A percentile compares a stretch with the other conserved stretches of the same genome.
These are phyloP conservation scores for Aristolochia californica DNA, from an alignment of 164 flowering plant genomes.

Conservation along the genomic window DNA sequence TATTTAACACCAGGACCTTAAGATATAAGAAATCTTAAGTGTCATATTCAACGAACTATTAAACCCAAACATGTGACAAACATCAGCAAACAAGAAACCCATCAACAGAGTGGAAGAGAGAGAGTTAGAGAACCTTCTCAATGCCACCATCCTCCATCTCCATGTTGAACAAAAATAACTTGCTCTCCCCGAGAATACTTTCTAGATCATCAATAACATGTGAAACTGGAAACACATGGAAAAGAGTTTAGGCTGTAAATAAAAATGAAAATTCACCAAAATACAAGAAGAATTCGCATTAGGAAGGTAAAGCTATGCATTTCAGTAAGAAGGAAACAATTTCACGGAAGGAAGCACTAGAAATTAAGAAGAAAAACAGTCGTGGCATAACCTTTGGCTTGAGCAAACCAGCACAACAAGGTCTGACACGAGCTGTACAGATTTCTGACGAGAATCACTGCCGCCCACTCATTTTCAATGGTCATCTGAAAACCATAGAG, in stretches of 20 bases:
- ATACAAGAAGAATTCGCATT: not conserved
- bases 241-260: not conserved
- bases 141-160: constrained; percentile 42
- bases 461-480: constrained; percentile 38
- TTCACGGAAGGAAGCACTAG: not conserved
- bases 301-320: no score
- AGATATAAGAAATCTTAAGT: no score
- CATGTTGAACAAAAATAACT: constrained; percentile 23
- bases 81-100: no score
- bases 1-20: no score
- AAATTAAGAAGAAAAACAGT: not conserved
- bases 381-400: constrained; percentile 21
- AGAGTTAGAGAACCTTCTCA: constrained; percentile 25
- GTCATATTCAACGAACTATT: no score
- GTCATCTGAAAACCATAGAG: constrained; percentile 24
- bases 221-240: constrained; percentile 15
- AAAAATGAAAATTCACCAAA: not conserved
- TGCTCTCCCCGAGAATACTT: constrained; percentile 24
- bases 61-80: no score
- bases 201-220: constrained; percentile 29
- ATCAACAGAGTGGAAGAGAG: no score
- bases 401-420: constrained; percentile 21
- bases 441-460: constrained; percentile 24
- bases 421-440: constrained; percentile 16
- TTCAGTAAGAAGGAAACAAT: no score